Conservation (phyloP, 768 basidiomycete species). For the Amanita thiersii region DNA sequence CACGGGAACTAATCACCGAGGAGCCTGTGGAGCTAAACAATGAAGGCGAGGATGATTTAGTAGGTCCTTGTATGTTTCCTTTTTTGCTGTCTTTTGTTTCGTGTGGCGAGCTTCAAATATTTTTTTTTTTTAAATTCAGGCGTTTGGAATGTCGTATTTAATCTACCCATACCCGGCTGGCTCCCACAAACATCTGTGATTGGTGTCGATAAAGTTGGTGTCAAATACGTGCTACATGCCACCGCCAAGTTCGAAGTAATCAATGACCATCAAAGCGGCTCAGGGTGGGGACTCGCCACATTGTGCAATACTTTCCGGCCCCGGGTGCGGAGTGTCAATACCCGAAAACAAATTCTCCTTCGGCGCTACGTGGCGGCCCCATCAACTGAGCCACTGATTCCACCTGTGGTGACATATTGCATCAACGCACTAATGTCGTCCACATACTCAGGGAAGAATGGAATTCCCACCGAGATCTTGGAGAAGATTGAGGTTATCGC, state of each 20-base stretch:
- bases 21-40: constrained; percentile 54
- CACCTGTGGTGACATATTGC: constrained; percentile 31
- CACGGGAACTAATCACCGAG: constrained; percentile 51
- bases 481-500: constrained; percentile 58
- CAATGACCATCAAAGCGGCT: constrained; percentile 26
- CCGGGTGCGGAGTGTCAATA: constrained; percentile 30
- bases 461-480: constrained; percentile 46
- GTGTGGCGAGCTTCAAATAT: constrained; percentile 7
- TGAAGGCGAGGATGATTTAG: constrained; percentile 52
- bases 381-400: constrained; percentile 22
- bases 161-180: constrained; percentile 87
- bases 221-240: constrained; percentile 60
- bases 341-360: constrained; percentile 36
- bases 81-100: constrained; percentile 1
- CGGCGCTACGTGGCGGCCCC: constrained; percentile 46
- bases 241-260: constrained; percentile 48
- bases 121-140: constrained; percentile 18
- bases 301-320: constrained; percentile 52
- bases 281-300: constrained; percentile 37
- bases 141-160: constrained; percentile 72
- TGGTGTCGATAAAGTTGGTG: constrained; percentile 45
- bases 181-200: constrained; percentile 55
- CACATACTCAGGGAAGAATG: constrained; percentile 13
- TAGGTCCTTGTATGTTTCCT: constrained; percentile 35
- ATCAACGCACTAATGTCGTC: constrained; percentile 28